Evolutionary conservation across 2,329 filamentous ascomycete species (phyloP), one percentile per base, ranked within the genome.

Genomic region (Blastomyces emzantsi): DNA sequence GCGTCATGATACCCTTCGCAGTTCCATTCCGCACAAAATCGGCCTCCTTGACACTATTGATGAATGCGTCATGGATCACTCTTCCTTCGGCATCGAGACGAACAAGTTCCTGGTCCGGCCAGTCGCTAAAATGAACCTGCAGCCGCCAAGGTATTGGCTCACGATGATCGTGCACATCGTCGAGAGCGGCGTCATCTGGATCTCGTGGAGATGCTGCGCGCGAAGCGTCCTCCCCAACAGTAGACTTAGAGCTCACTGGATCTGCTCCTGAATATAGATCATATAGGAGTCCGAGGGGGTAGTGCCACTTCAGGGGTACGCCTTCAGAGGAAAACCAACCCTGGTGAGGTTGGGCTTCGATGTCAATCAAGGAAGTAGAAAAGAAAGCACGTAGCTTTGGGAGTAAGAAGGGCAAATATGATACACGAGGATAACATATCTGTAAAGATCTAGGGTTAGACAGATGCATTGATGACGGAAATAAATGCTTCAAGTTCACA

Each of bases 11-110:
- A 65, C 89, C 88, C 73, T 93, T 92, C 19, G 90, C 91, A 62
- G 89, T 94, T 55, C 92, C 91, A 69, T 94, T 93, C 61, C 92
- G 85, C 60, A 96, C 80, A 69, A 92, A 96, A 75, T 96, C 92
- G 39, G 92, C 92, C 81, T 89, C 87, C 72, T 90, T 90, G 66
- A 89, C 86, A 61, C 81, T 85, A 67, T 89, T 88, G 62, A 87
- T 85, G 70, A 85, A 90, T 0, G 85, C 80, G 72, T 89, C 87
- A 65, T 86, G 83, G 71, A 87, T 77, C 2, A 82, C 79, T 68
- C 80, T 81, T 30, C 80, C 81, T 30, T 81, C 78, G 0, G 74
- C 73, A 69, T 87, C 85, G 4, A 86, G 80, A 5, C 75, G 79
- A 19, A 87, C 79, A 25, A 87, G 81, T 15, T 85, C 82, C 58